Conservation (phyloP, 768 basidiomycete species). For the Lactifluus subvellereus region DNA sequence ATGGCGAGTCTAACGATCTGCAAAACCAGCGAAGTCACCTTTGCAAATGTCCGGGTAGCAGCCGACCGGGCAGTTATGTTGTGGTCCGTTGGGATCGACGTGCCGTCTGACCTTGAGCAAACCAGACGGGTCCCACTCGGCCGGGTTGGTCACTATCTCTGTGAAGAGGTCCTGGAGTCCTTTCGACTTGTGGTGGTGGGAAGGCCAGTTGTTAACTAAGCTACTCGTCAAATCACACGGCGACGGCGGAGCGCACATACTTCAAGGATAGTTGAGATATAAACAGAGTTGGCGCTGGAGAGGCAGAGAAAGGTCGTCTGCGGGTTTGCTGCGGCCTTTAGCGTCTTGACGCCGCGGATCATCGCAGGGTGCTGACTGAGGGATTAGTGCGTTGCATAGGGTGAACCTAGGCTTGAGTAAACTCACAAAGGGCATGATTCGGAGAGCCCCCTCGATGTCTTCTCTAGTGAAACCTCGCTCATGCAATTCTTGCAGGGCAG, state of each 20-base stretch:
- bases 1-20: background rate
- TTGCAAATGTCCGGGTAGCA: conserved; percentile 99
- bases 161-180: conserved; percentile 67
- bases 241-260: conserved; percentile 33
- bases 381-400: background rate
- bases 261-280: conserved; percentile 85
- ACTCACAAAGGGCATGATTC: conserved; percentile 82
- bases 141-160: conserved; percentile 89
- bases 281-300: conserved; percentile 90
- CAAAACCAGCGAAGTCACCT: conserved; percentile 29
- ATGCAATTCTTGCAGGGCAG: conserved; percentile 65
- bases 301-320: conserved; percentile 80
- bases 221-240: background rate
- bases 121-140: conserved; percentile 67
- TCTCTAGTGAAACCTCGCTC: conserved; percentile 59
- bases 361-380: conserved; percentile 85
- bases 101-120: conserved; percentile 71
- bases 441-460: conserved; percentile 73
- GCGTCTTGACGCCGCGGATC: conserved; percentile 75
- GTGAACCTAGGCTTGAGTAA: background rate
- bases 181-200: conserved; percentile 48
- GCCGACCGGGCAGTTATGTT: conserved; percentile 80
- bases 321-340: conserved; percentile 62
- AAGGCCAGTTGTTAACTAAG: background rate
- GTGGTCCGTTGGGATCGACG: conserved; percentile 68